phyloP scores from a whole-genome alignment of 176 grass and related monocot genomes.

The Oryza meridionalis region DNA sequence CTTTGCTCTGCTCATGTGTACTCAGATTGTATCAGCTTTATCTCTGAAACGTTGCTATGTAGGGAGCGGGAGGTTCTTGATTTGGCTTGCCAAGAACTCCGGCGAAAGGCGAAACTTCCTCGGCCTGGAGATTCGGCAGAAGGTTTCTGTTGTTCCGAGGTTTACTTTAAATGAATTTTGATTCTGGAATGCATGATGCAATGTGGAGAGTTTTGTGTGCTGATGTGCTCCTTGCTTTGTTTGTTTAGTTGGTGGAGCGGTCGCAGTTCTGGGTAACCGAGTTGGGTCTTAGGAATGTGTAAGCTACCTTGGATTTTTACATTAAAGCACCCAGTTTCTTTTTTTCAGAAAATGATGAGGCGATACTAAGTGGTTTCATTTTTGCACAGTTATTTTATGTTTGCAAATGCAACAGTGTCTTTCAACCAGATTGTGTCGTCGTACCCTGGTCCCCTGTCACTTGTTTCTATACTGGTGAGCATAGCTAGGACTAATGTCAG shows the following conservation, averaged over 20 bases:
- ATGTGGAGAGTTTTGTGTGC: slow-evolving; percentile 3
- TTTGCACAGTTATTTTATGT: slow-evolving; percentile 77
- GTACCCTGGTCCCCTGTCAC: slow-evolving; percentile 74
- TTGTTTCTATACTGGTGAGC: slow-evolving; percentile 89
- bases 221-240: slow-evolving; percentile 14
- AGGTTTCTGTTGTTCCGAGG: slow-evolving; percentile 51
- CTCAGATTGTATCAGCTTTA: not conserved
- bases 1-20: not conserved
- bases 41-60: slow-evolving; percentile 9
- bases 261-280: slow-evolving; percentile 84
- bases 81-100: slow-evolving; percentile 86
- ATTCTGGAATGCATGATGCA: slow-evolving; percentile 1
- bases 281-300: slow-evolving; percentile 76
- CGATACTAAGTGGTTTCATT: slow-evolving; percentile 18
- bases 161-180: not conserved
- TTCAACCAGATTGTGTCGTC: slow-evolving; percentile 67
- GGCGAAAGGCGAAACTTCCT: slow-evolving; percentile 68
- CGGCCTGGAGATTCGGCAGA: slow-evolving; percentile 86
- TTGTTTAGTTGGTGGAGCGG: slow-evolving; percentile 68
- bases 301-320: slow-evolving; percentile 32
- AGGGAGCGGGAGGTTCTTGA: slow-evolving; percentile 94
- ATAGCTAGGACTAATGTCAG: not conserved
- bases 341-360: not conserved
- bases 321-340: not conserved
- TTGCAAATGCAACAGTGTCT: slow-evolving; percentile 85